phyloP scores from a whole-genome alignment of 768 basidiomycete species.

The Lactarius hengduanensis region DNA sequence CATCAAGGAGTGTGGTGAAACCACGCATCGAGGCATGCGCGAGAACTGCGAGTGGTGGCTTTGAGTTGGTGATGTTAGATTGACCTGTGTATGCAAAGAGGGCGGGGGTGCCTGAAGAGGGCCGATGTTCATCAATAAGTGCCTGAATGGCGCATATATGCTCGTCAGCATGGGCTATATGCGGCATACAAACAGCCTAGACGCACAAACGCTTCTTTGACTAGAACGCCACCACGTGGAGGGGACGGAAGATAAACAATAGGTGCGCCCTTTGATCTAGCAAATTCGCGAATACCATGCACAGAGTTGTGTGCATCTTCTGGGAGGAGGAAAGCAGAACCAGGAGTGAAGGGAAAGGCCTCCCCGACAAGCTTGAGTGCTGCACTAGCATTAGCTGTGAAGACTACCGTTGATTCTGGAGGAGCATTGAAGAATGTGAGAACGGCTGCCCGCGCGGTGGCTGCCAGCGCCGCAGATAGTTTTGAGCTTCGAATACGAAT shows the following conservation, averaged over 20 bases:
- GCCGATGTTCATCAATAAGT: slow-evolving; percentile 50
- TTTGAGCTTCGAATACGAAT: slow-evolving; percentile 55
- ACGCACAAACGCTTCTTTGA: slow-evolving; percentile 55
- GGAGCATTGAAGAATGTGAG: slow-evolving; percentile 77
- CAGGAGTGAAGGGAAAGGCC: slow-evolving; percentile 64
- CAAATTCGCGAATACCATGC: slow-evolving; percentile 77
- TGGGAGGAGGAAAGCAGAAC: slow-evolving; percentile 66
- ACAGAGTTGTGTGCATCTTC: slow-evolving; percentile 84
- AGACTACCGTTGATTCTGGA: slow-evolving; percentile 73
- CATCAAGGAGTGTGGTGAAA: slow-evolving; percentile 76
- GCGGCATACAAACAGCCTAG: not conserved
- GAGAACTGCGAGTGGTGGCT: slow-evolving; percentile 64
- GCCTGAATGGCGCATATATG: slow-evolving; percentile 40
- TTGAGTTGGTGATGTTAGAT: slow-evolving; percentile 80
- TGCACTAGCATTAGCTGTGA: slow-evolving; percentile 76
- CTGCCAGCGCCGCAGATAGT: slow-evolving; percentile 61
- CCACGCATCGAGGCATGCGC: slow-evolving; percentile 64
- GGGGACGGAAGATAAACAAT: slow-evolving; percentile 67
- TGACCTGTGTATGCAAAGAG: slow-evolving; percentile 77
- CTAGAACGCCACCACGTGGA: slow-evolving; percentile 61
- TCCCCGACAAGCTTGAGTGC: slow-evolving; percentile 84
- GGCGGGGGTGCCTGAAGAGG: slow-evolving; percentile 49
- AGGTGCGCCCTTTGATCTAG: slow-evolving; percentile 50
- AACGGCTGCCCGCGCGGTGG: slow-evolving; percentile 69
- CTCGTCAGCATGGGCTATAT: slow-evolving; percentile 14